These are phyloP conservation scores for Nannochloris sp. DNA, from an alignment of 139 green algal genomes.

Conservation along the genomic window DNA sequence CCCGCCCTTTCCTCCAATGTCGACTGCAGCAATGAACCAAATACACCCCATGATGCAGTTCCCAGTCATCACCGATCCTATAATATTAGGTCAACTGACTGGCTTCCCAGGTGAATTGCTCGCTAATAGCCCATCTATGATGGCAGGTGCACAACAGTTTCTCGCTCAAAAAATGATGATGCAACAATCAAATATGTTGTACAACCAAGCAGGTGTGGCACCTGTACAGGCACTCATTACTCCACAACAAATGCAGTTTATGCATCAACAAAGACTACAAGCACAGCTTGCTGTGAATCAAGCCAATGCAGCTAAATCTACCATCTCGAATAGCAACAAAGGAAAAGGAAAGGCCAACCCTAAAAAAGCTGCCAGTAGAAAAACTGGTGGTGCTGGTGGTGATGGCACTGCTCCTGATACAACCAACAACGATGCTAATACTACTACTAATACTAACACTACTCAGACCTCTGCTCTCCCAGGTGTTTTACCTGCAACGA, in stretches of 20 bases:
- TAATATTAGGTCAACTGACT: background rate
- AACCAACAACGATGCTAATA: too few relatives aligned
- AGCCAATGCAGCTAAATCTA: background rate
- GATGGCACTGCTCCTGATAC: background rate
- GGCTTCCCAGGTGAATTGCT: background rate
- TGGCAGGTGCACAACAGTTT: conserved; percentile 13
- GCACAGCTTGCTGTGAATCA: too few relatives aligned
- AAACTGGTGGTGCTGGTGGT: background rate
- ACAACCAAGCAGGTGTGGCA: background rate
- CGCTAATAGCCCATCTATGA: conserved; percentile 5
- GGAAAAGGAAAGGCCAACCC: background rate
- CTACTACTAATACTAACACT: too few relatives aligned
- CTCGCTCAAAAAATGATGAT: background rate
- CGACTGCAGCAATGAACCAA: too few relatives aligned
- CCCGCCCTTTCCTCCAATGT: too few relatives aligned
- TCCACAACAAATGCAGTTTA: background rate
- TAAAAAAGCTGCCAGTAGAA: too few relatives aligned
- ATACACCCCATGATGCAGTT: background rate
- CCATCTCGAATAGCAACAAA: background rate
- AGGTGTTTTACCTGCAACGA: background rate
- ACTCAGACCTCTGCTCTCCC: background rate
- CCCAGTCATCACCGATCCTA: background rate
- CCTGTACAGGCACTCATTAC: background rate
- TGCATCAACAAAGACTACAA: background rate
- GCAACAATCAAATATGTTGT: background rate